Base-by-base conservation (phyloP, 352 stramenopile species). In the Pythium periplocum region DNA sequence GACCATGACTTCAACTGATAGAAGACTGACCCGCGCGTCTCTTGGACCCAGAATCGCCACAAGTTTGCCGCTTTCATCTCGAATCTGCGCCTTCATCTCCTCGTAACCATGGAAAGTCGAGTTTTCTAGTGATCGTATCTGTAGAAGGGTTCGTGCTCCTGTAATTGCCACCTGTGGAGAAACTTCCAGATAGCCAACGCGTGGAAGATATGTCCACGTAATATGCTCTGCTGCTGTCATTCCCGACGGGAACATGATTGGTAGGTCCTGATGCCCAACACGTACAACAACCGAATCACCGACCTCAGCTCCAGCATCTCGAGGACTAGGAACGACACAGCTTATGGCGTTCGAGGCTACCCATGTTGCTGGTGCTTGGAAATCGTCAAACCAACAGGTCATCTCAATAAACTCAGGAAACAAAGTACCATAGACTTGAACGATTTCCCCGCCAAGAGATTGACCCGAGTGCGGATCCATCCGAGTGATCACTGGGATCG, bases 311-410 rank as follows among this genome's bases (percentile, higher is more conserved):
- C 32, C 31, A 10, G 34, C 11, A 35, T 7, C 34, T 17, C 4
- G 6, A 10, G 37, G 49, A 6, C 34, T 47, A 34, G 57, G 57
- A 4, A 37, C n/a, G 30, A 59, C 40, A 26, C 57, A 64, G 2
- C 17, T 39, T 6, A 64, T 48, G 2, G 32, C 37, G 6, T 49
- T 6, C 1, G 8, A 33, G 0, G 57, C 53, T 8, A 64, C 34
- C 57, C 57, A 64, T 30, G 40, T 55, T 7, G 50, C 45, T 45
- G 37, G 35, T 4, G 51, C 39, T 42, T 5, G 8, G 2, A 32
- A 33, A 31, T 12, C 42, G 26, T 35, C 57, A 39, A 64, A 64
- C 39, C 49, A 59, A 41, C 57, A 64, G 34, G 6, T 51, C 9
- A 44, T 48, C 10, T 37, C 10, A 32, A 57, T 37, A 9, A 4